Evolutionary conservation across 306 rosid species (phyloP).

Genomic region (Vachellia pachyceras): DNA sequence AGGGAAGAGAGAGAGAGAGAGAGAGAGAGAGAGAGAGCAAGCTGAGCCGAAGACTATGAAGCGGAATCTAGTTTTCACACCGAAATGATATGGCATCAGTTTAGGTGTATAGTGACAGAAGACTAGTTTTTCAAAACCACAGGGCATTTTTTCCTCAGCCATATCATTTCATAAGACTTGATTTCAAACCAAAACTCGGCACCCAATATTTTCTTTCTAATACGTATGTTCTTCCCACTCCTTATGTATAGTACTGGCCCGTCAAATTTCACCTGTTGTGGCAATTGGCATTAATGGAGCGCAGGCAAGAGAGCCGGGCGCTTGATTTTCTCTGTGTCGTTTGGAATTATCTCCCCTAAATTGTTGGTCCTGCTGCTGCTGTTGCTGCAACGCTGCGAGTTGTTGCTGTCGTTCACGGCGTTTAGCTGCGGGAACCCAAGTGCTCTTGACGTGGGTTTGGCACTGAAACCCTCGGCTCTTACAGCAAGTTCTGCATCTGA

Average conservation of each 20-base stretch:
- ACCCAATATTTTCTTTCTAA: neutral
- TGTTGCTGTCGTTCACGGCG: slow-evolving; percentile 91
- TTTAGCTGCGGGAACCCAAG: slow-evolving; percentile 97
- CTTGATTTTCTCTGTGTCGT: slow-evolving; percentile 56
- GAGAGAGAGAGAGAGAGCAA: slow-evolving; percentile 42
- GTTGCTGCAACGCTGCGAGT: slow-evolving; percentile 51
- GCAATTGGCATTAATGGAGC: slow-evolving; percentile 52
- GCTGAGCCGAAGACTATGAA: slow-evolving; percentile 33
- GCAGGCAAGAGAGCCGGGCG: slow-evolving; percentile 49
- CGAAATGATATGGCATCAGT: slow-evolving; percentile 46
- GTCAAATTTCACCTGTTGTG: slow-evolving; percentile 63
- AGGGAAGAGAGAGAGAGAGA: slow-evolving; percentile 38
- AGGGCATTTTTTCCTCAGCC: slow-evolving; percentile 15
- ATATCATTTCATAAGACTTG: slow-evolving; percentile 2
- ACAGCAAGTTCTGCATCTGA: slow-evolving; percentile 75
- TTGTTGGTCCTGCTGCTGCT: slow-evolving; percentile 39
- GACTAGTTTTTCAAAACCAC: slow-evolving; percentile 34
- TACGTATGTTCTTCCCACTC: neutral
- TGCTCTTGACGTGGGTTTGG: slow-evolving; percentile 90
- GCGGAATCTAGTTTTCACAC: slow-evolving; percentile 46
- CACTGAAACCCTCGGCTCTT: slow-evolving; percentile 83
- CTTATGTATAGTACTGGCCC: neutral
- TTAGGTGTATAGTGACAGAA: slow-evolving; percentile 35
- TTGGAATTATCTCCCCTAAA: slow-evolving; percentile 49
- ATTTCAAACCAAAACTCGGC: slow-evolving; percentile 17